Percentiles rank a stretch among this genome's conserved stretches.
phyloP scores from a whole-genome alignment of 2,329 filamentous ascomycete genomes.

The Emmonsiellopsis sp. region DNA sequence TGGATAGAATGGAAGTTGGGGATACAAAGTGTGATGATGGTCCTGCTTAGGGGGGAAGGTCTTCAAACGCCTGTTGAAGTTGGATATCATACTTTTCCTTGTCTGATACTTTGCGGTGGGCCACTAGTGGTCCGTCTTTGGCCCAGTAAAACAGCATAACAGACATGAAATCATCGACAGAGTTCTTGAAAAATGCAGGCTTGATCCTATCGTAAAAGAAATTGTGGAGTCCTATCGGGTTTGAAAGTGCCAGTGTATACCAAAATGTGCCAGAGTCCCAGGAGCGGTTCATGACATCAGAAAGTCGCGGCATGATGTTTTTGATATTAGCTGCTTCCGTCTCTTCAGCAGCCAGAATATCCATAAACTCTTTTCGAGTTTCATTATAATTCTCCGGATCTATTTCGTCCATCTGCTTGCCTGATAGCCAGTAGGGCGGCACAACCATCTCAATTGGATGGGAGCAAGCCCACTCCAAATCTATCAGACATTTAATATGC shows the following conservation, averaged over 20 bases:
- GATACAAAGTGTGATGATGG: too few relatives aligned
- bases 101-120: conserved; percentile 11
- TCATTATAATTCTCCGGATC: conserved; percentile 2
- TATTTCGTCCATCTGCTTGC: conserved; percentile 3
- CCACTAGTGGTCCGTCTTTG: conserved; percentile 8
- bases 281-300: conserved; percentile 2
- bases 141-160: conserved; percentile 13
- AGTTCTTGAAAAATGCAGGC: conserved; percentile 15
- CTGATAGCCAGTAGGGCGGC: conserved; percentile 18
- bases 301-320: conserved; percentile 1
- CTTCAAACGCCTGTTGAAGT: conserved; percentile 8
- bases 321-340: background rate
- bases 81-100: conserved; percentile 10
- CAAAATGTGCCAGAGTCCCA: conserved; percentile 5
- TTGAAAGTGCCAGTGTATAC: conserved; percentile 6
- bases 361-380: conserved; percentile 4
- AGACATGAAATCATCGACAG: conserved; percentile 9
- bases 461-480: conserved; percentile 9
- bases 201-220: conserved; percentile 4
- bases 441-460: conserved; percentile 18
- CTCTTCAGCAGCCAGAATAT: conserved; percentile 3
- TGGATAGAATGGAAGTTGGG: too few relatives aligned
- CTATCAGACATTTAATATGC: conserved; percentile 13
- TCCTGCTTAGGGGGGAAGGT: background rate
- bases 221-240: conserved; percentile 1